A percentile compares a stretch with the other conserved stretches of the same genome.
Evolutionary conservation across 352 stramenopile genomes (phyloP).

Genomic region (Thalassiosira oceanica): DNA sequence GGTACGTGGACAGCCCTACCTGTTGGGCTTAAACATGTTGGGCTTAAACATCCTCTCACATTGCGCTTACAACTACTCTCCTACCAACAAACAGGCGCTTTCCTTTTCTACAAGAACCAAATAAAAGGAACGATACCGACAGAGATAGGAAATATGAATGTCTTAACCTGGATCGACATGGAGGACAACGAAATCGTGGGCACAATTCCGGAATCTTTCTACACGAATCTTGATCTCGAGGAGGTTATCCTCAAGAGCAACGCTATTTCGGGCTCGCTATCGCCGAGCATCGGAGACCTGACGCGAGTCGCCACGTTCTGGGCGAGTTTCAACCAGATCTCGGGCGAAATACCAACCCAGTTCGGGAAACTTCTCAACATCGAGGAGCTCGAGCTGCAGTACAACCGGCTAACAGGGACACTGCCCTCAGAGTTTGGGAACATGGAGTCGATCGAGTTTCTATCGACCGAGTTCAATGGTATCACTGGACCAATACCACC

Average conservation of each 20-base stretch:
- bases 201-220: slow-evolving; percentile 59
- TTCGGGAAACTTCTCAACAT: slow-evolving; percentile 38
- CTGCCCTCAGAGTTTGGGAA: slow-evolving; percentile 8
- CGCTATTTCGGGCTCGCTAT: slow-evolving; percentile 48
- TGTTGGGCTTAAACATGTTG: background rate
- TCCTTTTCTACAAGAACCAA: slow-evolving; percentile 50
- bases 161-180: slow-evolving; percentile 55
- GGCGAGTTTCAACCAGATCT: slow-evolving; percentile 43
- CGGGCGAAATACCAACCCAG: slow-evolving; percentile 11
- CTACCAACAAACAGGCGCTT: slow-evolving; percentile 22
- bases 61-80: slow-evolving; percentile 1
- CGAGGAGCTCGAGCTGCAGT: slow-evolving; percentile 47
- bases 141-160: slow-evolving; percentile 51
- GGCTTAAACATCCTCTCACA: background rate
- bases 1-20: slow-evolving; percentile 21
- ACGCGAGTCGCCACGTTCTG: slow-evolving; percentile 33
- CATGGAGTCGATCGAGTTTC: slow-evolving; percentile 17
- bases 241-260: slow-evolving; percentile 65
- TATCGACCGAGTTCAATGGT: slow-evolving; percentile 3
- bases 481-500: slow-evolving; percentile 32
- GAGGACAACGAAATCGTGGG: slow-evolving; percentile 62
- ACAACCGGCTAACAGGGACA: slow-evolving; percentile 39
- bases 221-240: slow-evolving; percentile 44
- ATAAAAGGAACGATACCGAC: slow-evolving; percentile 54
- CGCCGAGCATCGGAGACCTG: slow-evolving; percentile 47